Conservation (phyloP, 345 rosid genomes). For the Pistacia vera region DNA sequence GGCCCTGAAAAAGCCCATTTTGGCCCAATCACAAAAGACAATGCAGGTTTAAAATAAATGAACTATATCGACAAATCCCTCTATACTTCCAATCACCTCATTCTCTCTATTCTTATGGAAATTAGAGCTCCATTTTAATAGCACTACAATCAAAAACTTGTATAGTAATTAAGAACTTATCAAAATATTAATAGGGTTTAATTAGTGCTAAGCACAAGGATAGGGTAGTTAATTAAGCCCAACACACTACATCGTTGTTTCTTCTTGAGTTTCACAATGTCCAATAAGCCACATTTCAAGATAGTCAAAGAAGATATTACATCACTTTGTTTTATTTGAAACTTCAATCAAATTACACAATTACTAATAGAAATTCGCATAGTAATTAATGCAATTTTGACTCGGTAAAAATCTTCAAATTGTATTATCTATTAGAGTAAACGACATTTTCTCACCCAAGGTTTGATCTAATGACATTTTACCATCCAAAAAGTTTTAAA, state of each 20-base stretch:
- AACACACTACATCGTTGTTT: not conserved
- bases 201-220: constrained; percentile 17
- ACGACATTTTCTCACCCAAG: too few species aligned
- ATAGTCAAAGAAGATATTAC: constrained; percentile 20
- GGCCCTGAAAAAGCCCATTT: too few species aligned
- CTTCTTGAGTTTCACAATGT: not conserved
- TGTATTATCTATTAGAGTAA: too few species aligned
- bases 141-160: too few species aligned
- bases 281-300: constrained; percentile 29
- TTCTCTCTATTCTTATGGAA: too few species aligned
- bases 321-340: not conserved
- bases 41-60: too few species aligned
- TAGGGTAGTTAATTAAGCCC: not conserved
- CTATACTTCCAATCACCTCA: too few species aligned
- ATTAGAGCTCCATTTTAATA: too few species aligned
- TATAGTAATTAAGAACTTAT: not conserved
- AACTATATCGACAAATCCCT: too few species aligned
- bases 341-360: constrained; percentile 9
- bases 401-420: constrained; percentile 9
- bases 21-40: too few species aligned
- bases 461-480: too few species aligned
- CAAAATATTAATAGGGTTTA: not conserved
- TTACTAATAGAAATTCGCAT: not conserved
- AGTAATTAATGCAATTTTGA: constrained; percentile 21
- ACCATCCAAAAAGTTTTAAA: too few species aligned